A percentile compares a stretch with the other conserved stretches of the same genome.
Conservation (phyloP, 1,284 basidiomycete genomes). For the Ustilago shanxiensis region DNA sequence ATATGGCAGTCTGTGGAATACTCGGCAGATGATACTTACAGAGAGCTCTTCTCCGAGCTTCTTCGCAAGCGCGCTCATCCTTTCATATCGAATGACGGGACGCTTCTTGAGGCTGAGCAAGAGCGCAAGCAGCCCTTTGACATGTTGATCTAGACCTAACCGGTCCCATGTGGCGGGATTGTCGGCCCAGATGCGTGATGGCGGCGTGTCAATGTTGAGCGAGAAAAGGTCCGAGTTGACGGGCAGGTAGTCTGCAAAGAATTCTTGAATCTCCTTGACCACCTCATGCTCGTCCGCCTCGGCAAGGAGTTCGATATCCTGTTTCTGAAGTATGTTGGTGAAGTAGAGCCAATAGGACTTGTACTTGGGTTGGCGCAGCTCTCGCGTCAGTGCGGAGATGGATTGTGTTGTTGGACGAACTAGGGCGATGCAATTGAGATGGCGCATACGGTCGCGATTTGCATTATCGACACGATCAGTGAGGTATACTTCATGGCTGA, state of each 20-base stretch:
- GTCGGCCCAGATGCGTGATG: conserved; percentile 77
- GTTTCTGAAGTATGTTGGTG: conserved; percentile 91
- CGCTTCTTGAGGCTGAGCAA: conserved; percentile 96
- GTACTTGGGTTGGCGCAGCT: conserved; percentile 85
- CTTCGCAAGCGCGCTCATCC: conserved; percentile 90
- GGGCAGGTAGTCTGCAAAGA: conserved; percentile 67
- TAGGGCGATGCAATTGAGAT: conserved; percentile 97
- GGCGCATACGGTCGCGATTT: conserved; percentile 77
- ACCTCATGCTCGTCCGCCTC: conserved; percentile 96
- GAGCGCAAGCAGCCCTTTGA: conserved; percentile 86
- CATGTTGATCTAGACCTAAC: conserved; percentile 81
- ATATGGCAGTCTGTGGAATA: neutral
- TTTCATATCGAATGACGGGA: conserved; percentile 92
- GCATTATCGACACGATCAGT: conserved; percentile 94
- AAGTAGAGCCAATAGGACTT: conserved; percentile 90
- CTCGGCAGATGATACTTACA: conserved; percentile 72
- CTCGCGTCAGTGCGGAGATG: conserved; percentile 83
- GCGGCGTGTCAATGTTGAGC: conserved; percentile 73
- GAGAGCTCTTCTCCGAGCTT: conserved; percentile 88
- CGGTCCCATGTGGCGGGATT: conserved; percentile 76
- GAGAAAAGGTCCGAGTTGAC: conserved; percentile 86
- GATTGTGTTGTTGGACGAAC: conserved; percentile 84
- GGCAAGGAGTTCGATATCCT: conserved; percentile 90
- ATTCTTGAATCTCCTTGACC: conserved; percentile 82
- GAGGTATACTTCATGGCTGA: conserved; percentile 97